Percentiles rank a stretch among this genome's conserved stretches.
Evolutionary conservation across 371 early-diverging fungal genomes (phyloP).

Genomic region (Haplosporangium sp.): DNA sequence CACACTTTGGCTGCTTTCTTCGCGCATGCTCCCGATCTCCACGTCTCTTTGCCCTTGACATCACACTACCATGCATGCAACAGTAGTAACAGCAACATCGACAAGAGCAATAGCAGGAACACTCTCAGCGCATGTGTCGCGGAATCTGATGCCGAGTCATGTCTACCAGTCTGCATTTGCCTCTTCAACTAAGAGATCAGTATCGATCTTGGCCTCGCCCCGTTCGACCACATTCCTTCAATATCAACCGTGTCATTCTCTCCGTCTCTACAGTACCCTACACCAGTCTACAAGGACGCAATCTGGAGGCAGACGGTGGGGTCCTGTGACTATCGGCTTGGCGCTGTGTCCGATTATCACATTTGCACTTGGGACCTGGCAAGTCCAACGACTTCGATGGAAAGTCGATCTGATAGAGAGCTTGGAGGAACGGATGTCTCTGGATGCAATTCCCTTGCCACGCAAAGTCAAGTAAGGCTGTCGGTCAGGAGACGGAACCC

Average conservation of each 20-base stretch:
- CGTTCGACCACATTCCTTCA: neutral
- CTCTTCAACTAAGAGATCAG: neutral
- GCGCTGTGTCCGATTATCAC: constrained; percentile 81
- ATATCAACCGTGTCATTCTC: no score
- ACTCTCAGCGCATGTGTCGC: neutral
- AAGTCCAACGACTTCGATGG: constrained; percentile 91
- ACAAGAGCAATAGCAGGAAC: neutral
- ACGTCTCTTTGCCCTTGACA: neutral
- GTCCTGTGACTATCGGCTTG: constrained; percentile 57
- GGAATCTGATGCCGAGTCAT: neutral
- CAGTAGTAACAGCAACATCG: neutral
- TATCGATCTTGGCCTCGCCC: no score
- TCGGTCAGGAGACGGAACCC: neutral
- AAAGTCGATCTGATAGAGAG: constrained; percentile 84
- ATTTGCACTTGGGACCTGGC: constrained; percentile 92
- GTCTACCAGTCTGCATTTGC: neutral
- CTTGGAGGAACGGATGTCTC: constrained; percentile 72
- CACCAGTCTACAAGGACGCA: constrained; percentile 34
- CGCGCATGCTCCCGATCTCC: neutral
- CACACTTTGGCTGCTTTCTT: neutral
- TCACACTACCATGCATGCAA: neutral
- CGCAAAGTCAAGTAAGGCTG: constrained; percentile 67
- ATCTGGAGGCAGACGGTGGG: constrained; percentile 43
- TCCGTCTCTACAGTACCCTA: constrained; percentile 16
- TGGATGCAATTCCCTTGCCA: constrained; percentile 77